These are phyloP conservation scores for Emergomyces pasteurianus DNA, from an alignment of 2,329 filamentous ascomycete species.

Conservation along the genomic window DNA sequence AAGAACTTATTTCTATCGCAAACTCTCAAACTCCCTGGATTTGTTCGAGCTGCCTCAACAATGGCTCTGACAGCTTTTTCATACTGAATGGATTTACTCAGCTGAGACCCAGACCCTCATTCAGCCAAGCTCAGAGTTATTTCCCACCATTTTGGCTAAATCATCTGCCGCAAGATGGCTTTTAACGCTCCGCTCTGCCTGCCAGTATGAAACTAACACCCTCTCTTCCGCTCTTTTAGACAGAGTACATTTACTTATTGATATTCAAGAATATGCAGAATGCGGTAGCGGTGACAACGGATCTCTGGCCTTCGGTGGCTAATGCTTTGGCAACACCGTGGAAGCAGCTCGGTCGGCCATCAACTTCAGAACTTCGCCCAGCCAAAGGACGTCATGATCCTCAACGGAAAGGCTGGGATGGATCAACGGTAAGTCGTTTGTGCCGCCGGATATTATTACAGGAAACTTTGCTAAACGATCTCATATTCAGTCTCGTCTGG, in stretches of 20 bases:
- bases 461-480: not conserved
- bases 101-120: not conserved
- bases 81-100: not conserved
- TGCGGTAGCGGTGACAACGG: conserved; percentile 30
- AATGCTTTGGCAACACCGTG: conserved; percentile 26
- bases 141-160: not conserved
- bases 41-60: not conserved
- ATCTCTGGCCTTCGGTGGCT: conserved; percentile 34
- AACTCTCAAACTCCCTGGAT: not conserved
- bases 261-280: conserved; percentile 24
- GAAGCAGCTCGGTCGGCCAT: conserved; percentile 20
- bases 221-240: not conserved
- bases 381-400: not conserved
- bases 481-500: conserved; percentile 1
- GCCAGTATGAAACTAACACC: conserved; percentile 28
- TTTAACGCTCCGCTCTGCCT: conserved; percentile 38
- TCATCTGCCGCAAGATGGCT: conserved; percentile 31
- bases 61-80: not conserved
- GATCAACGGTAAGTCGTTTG: conserved; percentile 14
- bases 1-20: not conserved
- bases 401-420: not conserved
- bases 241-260: not conserved
- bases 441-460: not conserved
- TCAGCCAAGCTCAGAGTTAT: not conserved
- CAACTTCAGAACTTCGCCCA: conserved; percentile 6